phyloP scores from a whole-genome alignment of 73 alveolate genomes.

The Paramecium tetraurelia region DNA sequence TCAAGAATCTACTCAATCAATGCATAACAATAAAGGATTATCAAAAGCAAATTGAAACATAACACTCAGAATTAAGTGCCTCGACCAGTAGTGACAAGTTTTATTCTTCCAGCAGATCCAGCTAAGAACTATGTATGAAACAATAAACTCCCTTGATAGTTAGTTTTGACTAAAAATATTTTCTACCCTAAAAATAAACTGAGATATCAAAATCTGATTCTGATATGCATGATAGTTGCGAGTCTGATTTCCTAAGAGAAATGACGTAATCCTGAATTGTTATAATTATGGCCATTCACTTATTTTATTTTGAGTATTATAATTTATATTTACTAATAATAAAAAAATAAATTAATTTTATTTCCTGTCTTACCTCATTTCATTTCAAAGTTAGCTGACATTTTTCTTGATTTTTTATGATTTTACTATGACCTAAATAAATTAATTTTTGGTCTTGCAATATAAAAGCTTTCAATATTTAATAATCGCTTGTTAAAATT shows the following conservation, averaged over 20 bases:
- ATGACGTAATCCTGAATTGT: neutral
- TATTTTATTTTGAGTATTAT: neutral
- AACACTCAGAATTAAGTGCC: neutral
- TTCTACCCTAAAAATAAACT: neutral
- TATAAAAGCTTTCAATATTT: too few species aligned
- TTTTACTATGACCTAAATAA: too few species aligned
- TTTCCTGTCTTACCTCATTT: neutral
- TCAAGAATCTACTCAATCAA: neutral
- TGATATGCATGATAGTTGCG: constrained; percentile 43
- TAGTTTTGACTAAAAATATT: constrained; percentile 39
- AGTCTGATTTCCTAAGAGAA: constrained; percentile 40
- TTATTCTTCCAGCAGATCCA: neutral
- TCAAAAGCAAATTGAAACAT: neutral
- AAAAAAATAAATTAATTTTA: too few species aligned
- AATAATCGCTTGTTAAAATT: too few species aligned
- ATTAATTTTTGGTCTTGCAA: too few species aligned
- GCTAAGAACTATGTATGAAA: neutral
- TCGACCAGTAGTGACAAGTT: neutral
- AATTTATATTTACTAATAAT: neutral
- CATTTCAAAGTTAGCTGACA: too few species aligned
- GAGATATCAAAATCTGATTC: neutral
- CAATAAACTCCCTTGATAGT: neutral
- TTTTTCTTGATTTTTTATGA: too few species aligned
- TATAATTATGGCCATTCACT: neutral
- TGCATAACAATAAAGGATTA: neutral